Percentiles rank a stretch among this genome's conserved stretches.
These are phyloP conservation scores for Candida corydali DNA, from an alignment of 805 yeast species.

Conservation along the genomic window DNA sequence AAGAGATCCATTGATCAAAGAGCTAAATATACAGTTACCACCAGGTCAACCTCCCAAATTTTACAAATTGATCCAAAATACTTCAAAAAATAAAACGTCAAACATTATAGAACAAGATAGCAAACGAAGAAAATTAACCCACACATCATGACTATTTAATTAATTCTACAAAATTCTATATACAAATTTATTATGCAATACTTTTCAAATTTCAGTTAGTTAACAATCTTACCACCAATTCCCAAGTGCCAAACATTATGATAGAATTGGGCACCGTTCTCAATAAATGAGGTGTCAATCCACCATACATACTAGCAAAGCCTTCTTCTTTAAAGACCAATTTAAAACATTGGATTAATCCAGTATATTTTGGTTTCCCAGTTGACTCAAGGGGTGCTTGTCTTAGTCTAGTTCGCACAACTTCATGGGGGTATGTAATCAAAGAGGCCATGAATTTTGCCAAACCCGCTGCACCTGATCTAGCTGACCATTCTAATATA, in stretches of 20 bases:
- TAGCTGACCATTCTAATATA: constrained; percentile 85
- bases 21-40: constrained; percentile 35
- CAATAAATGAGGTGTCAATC: constrained; percentile 92
- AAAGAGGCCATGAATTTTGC: constrained; percentile 93
- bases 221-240: constrained; percentile 47
- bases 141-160: neutral
- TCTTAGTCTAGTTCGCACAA: constrained; percentile 89
- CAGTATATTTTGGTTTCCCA: constrained; percentile 84
- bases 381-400: constrained; percentile 79
- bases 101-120: neutral
- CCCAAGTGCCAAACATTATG: constrained; percentile 99
- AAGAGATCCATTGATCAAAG: constrained; percentile 25
- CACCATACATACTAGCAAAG: constrained; percentile 89
- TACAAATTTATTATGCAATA: neutral
- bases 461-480: constrained; percentile 96
- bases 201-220: no score
- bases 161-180: constrained; percentile 1
- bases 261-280: constrained; percentile 97
- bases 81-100: constrained; percentile 10
- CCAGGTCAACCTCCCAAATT: constrained; percentile 41
- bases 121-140: neutral
- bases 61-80: constrained; percentile 40
- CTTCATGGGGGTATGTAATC: constrained; percentile 96
- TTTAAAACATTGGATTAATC: constrained; percentile 81
- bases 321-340: constrained; percentile 92